Base-by-base conservation (phyloP, 2,329 filamentous ascomycete genomes). In the Cytospora piceae region DNA sequence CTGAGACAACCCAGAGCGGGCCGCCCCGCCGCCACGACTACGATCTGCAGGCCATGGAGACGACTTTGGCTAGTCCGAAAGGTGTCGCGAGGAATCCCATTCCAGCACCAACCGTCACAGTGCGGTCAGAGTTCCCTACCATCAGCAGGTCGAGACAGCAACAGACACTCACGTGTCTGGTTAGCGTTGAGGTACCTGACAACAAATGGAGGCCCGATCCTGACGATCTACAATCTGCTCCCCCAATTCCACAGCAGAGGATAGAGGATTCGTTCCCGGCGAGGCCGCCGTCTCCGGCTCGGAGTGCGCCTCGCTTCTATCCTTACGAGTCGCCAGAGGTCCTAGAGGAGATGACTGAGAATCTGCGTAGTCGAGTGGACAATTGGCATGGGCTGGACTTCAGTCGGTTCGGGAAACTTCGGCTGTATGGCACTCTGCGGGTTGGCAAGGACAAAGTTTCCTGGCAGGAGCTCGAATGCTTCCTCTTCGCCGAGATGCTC, bases 321-420 rank as follows among this genome's bases (percentile, higher is more conserved):
- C 90, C 90, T 0, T 92, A 91, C 70, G 92, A 96, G 75, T 85
- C 91, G 2, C 83, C 87, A 3, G 91, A 94, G 71, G 88, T 88
- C 6, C 77, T 98, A 65, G 90, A 95, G 63, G 89, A 94, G 70
- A 91, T 95, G 74, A 96, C 94, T 0, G 92, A 97, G 73, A 92
- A 89, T 69, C 80, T 99, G 66, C 88, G 92, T 65, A 87, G 82
- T 55, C 89, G 94, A n/a, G 95, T 99, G 14, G 95, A 99, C 73
- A 97, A 98, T 72, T 99, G 95, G 95, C 95, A 99, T 75, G 94
- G 95, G 0, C 83, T 99, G 24, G 94, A 98, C 74, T 97, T 97
- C 73, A 87, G 88, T 73, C 87, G 92, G 70, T 99, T 99, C 75
- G 95, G 95, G 69, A 96, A 95, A 74, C 83, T 99, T 70, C 88